Evolutionary conservation across 169 alveolate genomes (phyloP), one percentile per base, ranked within the genome.

Genomic region (Plasmodium berghei): DNA sequence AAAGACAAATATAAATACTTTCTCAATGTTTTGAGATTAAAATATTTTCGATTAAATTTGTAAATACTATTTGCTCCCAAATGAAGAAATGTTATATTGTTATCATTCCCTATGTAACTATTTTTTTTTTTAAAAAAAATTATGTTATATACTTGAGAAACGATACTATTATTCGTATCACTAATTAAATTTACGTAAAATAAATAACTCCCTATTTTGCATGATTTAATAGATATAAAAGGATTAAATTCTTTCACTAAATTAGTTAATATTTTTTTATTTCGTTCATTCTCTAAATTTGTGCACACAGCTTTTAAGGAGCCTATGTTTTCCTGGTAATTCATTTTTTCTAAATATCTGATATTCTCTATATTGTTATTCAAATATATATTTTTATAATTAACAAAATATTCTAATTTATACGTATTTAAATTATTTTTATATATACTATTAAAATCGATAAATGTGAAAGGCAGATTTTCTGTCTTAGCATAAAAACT

Each of bases 331-430:
- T 34, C 42, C 8, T n/a, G n/a, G 45, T 52, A 16, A 26, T 6
- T 0, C 14, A 12, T 26, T 18, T 62, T 10, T 12, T 18, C 49
- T 9, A 62, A 18, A 9, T 26, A 66, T 40, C 40, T 28, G 42
- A 24, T 61, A 26, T 48, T 34, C 2, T 61, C 66, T 34, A 24
- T 40, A 14, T 59, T 59, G 1, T 67, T 72, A 42, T 71, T 18
- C 58, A 80, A 58, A 9, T 20, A 26, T 26, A 80, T 55, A 55
- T 59, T 66, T 59, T 71, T 49, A 48, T 54, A 59, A 59, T 67
- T 69, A 26, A 56, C 72, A 67, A 80, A 80, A 80, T 80, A 67
- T 61, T 80, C 90, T 71, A 80, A 20, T 49, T 66, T 69, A 49
- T 54, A 80, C 48, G 58, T 24, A 56, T 18, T 58, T 16, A 10